Percentiles rank a stretch among this genome's conserved stretches.
Conservation (phyloP, 169 alveolate genomes). For the Babesia sp. region DNA sequence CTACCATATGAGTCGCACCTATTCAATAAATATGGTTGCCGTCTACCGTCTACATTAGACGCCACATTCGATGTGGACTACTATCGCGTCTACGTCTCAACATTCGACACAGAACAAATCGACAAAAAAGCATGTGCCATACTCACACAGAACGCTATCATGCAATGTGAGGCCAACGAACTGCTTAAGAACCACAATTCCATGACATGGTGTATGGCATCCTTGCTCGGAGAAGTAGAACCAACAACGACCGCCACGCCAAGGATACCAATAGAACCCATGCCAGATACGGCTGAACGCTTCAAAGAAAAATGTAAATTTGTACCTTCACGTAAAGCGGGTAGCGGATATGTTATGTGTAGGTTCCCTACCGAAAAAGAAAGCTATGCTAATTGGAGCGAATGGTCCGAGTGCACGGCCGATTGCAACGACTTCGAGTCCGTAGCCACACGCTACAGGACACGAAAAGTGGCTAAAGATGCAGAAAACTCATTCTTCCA, state of each 20-base stretch:
- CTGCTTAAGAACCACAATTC: constrained; percentile 12
- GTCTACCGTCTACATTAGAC: constrained; percentile 25
- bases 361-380: constrained; percentile 45
- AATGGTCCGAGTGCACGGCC: constrained; percentile 68
- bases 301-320: constrained; percentile 45
- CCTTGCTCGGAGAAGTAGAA: background rate
- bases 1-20: background rate
- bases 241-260: constrained; percentile 2
- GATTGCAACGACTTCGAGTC: constrained; percentile 52
- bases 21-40: constrained; percentile 28
- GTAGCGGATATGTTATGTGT: constrained; percentile 70
- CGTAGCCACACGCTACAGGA: constrained; percentile 54
- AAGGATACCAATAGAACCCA: background rate
- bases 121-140: constrained; percentile 18
- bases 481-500: background rate
- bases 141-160: constrained; percentile 8
- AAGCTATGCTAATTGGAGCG: constrained; percentile 67
- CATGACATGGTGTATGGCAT: constrained; percentile 10
- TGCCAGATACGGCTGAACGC: background rate
- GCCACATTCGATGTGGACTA: constrained; percentile 10
- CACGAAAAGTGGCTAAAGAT: constrained; percentile 2
- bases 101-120: constrained; percentile 13
- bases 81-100: constrained; percentile 18
- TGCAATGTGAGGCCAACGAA: constrained; percentile 29
- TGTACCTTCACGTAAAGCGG: constrained; percentile 17